These are phyloP conservation scores for maize (Zea mays) DNA, from an alignment of 176 grass and related monocot species.

Conservation along the genomic window Zm-B73-REFERENCE-NAM-5.0 NC_050097.1:114520001-114520500, in stretches of 20 bases:
- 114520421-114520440: neutral
- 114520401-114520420: neutral
- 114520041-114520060: too few species aligned
- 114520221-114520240: neutral
- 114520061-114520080: too few species aligned
- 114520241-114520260: neutral
- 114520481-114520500: neutral
- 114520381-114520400: neutral
- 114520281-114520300: neutral
- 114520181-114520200: constrained; percentile 23
- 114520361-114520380: neutral
- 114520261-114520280: constrained; percentile 24
- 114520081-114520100: too few species aligned
- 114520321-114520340: constrained; percentile 22
- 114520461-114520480: neutral
- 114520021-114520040: too few species aligned
- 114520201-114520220: neutral
- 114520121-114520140: too few species aligned
- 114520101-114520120: too few species aligned
- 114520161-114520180: neutral
- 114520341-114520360: constrained; percentile 3
- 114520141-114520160: constrained; percentile 30
- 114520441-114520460: constrained; percentile 12
- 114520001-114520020: too few species aligned
- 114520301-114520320: neutral